These are phyloP conservation scores for Termitomyces sp. DNA, from an alignment of 768 basidiomycete species.

Conservation along the genomic window DNA sequence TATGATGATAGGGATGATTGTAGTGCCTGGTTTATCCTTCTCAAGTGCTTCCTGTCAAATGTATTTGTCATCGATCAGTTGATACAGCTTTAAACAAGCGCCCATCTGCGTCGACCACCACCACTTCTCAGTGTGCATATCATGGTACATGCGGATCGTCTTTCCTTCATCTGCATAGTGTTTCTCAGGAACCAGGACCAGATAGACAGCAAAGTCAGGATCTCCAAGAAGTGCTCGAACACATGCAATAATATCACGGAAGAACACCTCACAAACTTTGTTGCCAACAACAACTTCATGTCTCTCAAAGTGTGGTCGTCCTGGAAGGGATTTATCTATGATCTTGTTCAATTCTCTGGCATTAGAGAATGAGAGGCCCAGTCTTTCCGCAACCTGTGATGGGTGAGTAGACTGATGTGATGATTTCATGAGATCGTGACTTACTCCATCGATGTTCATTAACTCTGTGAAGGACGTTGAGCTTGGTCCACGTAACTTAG, in stretches of 20 bases:
- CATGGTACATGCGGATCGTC: conserved; percentile 24
- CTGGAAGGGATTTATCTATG: conserved; percentile 26
- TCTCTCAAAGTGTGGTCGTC: conserved; percentile 21
- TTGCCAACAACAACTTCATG: conserved; percentile 27
- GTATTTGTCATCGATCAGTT: no score
- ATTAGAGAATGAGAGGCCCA: conserved; percentile 28
- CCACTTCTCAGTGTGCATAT: conserved; percentile 43
- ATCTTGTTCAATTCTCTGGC: conserved; percentile 26
- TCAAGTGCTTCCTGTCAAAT: conserved; percentile 15
- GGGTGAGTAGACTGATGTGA: background rate
- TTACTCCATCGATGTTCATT: conserved; percentile 36
- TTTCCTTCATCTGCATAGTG: conserved; percentile 33
- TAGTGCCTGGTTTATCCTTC: conserved; percentile 22
- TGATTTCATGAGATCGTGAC: conserved; percentile 8
- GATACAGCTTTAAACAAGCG: background rate
- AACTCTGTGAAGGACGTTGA: conserved; percentile 39
- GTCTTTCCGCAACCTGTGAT: conserved; percentile 23
- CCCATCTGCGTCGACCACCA: conserved; percentile 51
- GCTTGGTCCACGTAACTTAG: conserved; percentile 31
- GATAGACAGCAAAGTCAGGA: conserved; percentile 28
- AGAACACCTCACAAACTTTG: conserved; percentile 23
- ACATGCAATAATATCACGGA: conserved; percentile 34
- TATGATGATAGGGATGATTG: conserved; percentile 42
- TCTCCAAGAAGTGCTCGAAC: conserved; percentile 33
- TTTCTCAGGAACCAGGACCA: conserved; percentile 33